Conservation (phyloP, 805 yeast species). For the Yarrowia keelungensis region DNA sequence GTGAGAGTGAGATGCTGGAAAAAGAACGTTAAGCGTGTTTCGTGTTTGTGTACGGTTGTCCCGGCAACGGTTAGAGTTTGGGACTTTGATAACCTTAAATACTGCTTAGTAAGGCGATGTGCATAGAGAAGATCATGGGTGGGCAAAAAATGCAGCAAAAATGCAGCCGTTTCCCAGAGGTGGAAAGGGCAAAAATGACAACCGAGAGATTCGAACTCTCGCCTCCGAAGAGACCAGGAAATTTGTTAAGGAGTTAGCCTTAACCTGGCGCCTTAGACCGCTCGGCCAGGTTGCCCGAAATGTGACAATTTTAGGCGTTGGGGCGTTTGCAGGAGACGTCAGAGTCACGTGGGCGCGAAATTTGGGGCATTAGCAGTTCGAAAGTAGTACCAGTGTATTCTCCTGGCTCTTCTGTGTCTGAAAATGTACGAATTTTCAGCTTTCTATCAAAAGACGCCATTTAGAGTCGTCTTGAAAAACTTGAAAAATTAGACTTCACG, state of each 20-base stretch:
- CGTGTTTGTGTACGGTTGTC: slow-evolving; percentile 34
- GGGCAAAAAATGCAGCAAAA: background rate
- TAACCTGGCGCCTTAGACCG: slow-evolving; percentile 40
- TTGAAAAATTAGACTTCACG: no score
- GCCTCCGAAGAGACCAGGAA: slow-evolving; percentile 38
- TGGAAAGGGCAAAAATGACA: slow-evolving; percentile 11
- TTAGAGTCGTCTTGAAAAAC: no score
- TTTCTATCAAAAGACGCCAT: no score
- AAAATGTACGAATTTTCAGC: no score
- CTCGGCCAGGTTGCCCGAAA: slow-evolving; percentile 39
- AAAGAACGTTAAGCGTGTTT: slow-evolving; percentile 31
- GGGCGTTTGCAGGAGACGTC: no score
- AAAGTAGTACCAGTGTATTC: no score
- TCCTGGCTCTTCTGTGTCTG: no score
- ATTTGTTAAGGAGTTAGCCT: slow-evolving; percentile 37
- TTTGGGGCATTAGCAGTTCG: no score
- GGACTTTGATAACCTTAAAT: background rate
- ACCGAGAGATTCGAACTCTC: slow-evolving; percentile 38
- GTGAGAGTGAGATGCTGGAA: background rate
- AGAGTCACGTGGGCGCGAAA: no score
- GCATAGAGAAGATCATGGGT: background rate
- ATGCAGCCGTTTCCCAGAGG: no score
- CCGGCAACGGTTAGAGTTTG: slow-evolving; percentile 22
- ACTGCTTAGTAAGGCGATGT: background rate
- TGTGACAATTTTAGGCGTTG: background rate